phyloP scores from a whole-genome alignment of 139 green algal species.

The Trebouxia sp. region DNA sequence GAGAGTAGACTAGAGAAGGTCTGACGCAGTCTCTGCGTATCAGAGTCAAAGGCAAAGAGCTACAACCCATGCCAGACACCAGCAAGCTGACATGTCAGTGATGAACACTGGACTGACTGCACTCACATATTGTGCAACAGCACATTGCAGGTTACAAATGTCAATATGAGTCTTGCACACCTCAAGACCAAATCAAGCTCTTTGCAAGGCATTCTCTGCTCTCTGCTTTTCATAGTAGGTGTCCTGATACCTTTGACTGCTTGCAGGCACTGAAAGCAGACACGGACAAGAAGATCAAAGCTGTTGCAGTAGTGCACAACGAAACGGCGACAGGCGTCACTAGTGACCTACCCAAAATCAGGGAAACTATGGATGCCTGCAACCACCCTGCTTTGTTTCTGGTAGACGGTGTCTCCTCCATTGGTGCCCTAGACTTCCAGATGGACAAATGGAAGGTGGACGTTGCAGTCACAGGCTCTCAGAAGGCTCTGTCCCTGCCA shows the following conservation, averaged over 20 bases:
- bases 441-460: conserved; percentile 97
- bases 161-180: no score
- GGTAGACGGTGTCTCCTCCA: conserved; percentile 92
- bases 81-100: no score
- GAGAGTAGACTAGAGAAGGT: conserved; percentile 68
- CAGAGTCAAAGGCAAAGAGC: not conserved
- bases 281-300: conserved; percentile 89
- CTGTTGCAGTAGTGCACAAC: conserved; percentile 96
- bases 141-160: no score
- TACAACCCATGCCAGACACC: not conserved
- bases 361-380: conserved; percentile 71
- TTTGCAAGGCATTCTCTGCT: no score
- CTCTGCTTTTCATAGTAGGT: no score
- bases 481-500: conserved; percentile 96
- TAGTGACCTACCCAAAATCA: conserved; percentile 70
- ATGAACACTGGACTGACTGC: no score
- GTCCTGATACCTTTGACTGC: not conserved
- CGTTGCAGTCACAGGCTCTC: conserved; percentile 92
- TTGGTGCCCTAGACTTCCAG: conserved; percentile 90
- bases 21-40: not conserved
- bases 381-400: conserved; percentile 89
- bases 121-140: no score
- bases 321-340: conserved; percentile 95
- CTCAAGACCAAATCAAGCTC: no score
- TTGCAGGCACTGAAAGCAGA: conserved; percentile 78